Evolutionary conservation across 768 basidiomycete species (phyloP).

Genomic region (Candolleomyces aberdarensis): DNA sequence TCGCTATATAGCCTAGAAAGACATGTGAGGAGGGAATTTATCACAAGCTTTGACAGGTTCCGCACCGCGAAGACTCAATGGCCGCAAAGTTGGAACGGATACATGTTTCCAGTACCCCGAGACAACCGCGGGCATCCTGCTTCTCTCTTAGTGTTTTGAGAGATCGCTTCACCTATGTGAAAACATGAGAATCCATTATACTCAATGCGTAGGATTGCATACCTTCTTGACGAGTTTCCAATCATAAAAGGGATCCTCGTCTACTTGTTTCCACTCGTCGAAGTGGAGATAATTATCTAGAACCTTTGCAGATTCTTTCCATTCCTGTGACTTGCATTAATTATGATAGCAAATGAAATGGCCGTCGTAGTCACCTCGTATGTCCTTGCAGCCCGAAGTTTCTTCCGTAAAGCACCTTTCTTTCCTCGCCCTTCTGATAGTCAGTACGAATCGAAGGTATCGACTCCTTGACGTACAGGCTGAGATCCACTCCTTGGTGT

Average conservation of each 20-base stretch:
- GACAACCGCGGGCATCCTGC: conserved; percentile 79
- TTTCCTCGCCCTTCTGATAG: conserved; percentile 69
- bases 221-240: conserved; percentile 84
- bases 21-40: not conserved
- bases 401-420: conserved; percentile 74
- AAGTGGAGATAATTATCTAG: conserved; percentile 85
- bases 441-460: conserved; percentile 2
- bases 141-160: conserved; percentile 66
- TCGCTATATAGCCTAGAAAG: conserved; percentile 79
- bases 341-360: not conserved
- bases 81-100: conserved; percentile 92
- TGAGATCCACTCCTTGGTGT: conserved; percentile 88
- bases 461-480: conserved; percentile 57
- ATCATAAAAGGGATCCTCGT: conserved; percentile 91
- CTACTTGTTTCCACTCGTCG: conserved; percentile 84
- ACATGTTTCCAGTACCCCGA: conserved; percentile 90
- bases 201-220: not conserved
- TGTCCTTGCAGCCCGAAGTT: conserved; percentile 66
- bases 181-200: not conserved
- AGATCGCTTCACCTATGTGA: conserved; percentile 65
- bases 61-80: conserved; percentile 75
- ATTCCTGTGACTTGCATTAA: conserved; percentile 50
- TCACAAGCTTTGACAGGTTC: not conserved
- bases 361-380: conserved; percentile 54
- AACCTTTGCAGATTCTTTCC: conserved; percentile 77